Evolutionary conservation across 1,284 basidiomycete genomes (phyloP), one percentile per base, ranked within the genome.

Genomic region (Phylloporus sp.): DNA sequence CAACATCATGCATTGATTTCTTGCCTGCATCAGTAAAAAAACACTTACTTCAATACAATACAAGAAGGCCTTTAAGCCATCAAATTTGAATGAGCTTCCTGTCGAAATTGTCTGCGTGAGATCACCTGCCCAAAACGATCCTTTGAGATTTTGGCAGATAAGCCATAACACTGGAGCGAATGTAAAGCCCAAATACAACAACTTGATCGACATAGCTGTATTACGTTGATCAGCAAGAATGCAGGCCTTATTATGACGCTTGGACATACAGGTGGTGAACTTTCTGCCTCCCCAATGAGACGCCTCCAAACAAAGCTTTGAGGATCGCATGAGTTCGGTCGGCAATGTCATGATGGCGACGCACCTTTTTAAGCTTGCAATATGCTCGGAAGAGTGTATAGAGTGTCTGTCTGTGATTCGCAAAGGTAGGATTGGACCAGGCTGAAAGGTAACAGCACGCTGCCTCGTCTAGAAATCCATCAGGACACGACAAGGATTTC

Each of bases 71-170:
- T 90, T 93, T 65, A 94, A 74, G 55, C 92, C 91, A 70, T 91
- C 81, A 76, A 94, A 94, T 20, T 88, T 80, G 72, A 94, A 93
- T 0, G 89, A 87, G 67, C 89, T 91, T 0, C 91, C 92, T 2
- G 86, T 84, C 0, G 89, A 88, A 25, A 94, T 93, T 0, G 91
- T 91, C 72, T 94, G 92, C 0, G 92, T 91, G 0, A 92, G 94
- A 73, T 94, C 92, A 0, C 92, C 92, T 0, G 92, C 92, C 89
- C 90, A 94, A 73, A 93, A 92, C 29, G 91, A 78, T 0, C 92
- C 92, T 62, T 90, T 80, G 0, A 87, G 84, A 72, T 93, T 92
- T 17, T 77, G 77, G 29, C 90, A 93, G 5, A 93, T 74, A 0
- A 78, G 80, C 19, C 90, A 81, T 56, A 94, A 75, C 3, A 94